phyloP scores from a whole-genome alignment of 2,329 filamentous ascomycete species.

The Ophiostoma triangulosporum region DNA sequence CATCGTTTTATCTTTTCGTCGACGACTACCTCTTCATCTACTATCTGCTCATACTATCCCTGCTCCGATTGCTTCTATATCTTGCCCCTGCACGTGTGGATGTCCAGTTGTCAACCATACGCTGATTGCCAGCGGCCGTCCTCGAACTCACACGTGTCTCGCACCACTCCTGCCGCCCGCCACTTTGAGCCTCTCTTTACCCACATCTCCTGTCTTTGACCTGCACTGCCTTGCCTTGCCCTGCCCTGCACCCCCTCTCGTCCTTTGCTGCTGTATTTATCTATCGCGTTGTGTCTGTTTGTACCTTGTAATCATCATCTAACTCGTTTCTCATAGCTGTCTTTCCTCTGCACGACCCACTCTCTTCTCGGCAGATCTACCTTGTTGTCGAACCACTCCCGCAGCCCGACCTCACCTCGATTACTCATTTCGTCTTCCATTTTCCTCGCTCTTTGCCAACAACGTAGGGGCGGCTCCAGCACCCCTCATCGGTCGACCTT shows the following conservation, averaged over 20 bases:
- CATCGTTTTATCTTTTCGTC: not conserved
- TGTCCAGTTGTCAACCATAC: not conserved
- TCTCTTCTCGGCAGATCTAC: not conserved
- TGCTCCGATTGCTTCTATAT: not conserved
- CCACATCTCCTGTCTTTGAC: not conserved
- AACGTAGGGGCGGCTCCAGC: conserved; percentile 7
- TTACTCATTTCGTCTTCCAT: not conserved
- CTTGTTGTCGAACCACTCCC: not conserved
- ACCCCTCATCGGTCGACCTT: conserved; percentile 9
- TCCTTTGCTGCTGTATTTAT: not conserved
- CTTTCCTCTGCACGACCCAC: not conserved
- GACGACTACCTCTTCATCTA: not conserved
- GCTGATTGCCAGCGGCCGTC: not conserved
- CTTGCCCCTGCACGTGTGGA: not conserved
- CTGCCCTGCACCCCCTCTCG: not conserved
- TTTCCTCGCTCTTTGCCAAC: not conserved
- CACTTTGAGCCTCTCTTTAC: not conserved
- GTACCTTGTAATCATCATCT: not conserved
- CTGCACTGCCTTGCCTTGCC: not conserved
- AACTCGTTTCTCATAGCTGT: not conserved
- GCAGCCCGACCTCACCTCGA: not conserved
- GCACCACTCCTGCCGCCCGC: not conserved
- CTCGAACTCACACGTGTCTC: not conserved
- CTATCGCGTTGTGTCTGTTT: not conserved
- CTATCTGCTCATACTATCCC: not conserved